Evolutionary conservation across 805 yeast genomes (phyloP).

Genomic region (Groenewaldozyma salmanticensis): DNA sequence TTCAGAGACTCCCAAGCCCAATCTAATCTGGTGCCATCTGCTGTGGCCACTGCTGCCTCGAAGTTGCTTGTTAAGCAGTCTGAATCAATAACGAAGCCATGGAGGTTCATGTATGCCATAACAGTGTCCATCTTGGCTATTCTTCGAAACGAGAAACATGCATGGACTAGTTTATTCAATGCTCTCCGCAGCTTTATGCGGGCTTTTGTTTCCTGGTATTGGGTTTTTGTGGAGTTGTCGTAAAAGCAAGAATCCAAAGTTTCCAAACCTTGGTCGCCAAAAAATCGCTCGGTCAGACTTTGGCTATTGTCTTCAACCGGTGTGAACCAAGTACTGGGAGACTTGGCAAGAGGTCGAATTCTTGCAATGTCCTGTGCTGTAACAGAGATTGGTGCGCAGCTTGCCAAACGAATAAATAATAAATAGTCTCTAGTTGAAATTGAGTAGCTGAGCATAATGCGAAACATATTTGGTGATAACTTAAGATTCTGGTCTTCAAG

Average conservation of each 20-base stretch:
- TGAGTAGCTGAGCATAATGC: background rate
- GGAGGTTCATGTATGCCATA: background rate
- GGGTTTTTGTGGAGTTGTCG: background rate
- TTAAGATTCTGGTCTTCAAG: background rate
- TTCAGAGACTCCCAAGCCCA: background rate
- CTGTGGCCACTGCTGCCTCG: background rate
- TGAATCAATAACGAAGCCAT: background rate
- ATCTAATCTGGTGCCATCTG: background rate
- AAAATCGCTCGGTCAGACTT: background rate
- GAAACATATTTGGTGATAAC: background rate
- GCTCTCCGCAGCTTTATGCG: background rate
- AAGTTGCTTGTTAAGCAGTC: background rate
- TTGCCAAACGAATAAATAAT: background rate
- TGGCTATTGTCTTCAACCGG: background rate
- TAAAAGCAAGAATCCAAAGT: background rate
- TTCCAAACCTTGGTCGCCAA: background rate
- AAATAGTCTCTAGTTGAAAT: background rate
- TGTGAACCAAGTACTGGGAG: background rate
- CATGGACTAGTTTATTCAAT: background rate
- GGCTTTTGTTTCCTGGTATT: background rate
- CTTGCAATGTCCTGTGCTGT: background rate
- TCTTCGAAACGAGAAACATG: background rate
- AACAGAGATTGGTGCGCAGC: background rate
- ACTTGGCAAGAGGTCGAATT: background rate
- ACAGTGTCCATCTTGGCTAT: background rate